A percentile compares a stretch with the other conserved stretches of the same genome.
phyloP scores from a whole-genome alignment of 1,284 basidiomycete genomes.

The Hemileia vastatrix region DNA sequence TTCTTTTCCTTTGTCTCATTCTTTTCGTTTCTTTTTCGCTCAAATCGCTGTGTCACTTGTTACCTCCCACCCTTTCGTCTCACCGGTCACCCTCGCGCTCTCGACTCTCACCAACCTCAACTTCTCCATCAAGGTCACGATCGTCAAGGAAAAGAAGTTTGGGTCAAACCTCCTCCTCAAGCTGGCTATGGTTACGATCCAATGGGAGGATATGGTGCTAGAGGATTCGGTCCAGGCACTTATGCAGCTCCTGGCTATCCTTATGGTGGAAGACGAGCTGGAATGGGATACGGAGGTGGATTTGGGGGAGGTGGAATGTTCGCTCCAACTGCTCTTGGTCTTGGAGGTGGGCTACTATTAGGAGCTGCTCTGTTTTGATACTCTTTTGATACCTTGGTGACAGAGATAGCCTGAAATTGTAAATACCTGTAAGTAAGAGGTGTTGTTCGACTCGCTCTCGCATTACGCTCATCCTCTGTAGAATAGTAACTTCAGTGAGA shows the following conservation, averaged over 20 bases:
- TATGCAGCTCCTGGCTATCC: conserved; percentile 25
- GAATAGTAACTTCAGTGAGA: too few species aligned
- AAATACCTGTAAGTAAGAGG: too few species aligned
- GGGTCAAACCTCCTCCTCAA: conserved; percentile 30
- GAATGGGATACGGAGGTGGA: background rate
- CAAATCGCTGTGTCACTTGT: too few species aligned
- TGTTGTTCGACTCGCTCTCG: too few species aligned
- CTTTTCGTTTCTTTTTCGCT: background rate
- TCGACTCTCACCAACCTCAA: background rate
- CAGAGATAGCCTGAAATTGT: too few species aligned
- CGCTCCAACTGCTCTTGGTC: conserved; percentile 14
- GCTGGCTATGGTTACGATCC: conserved; percentile 28
- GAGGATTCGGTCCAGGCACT: conserved; percentile 7
- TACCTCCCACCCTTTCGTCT: too few species aligned
- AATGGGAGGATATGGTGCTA: conserved; percentile 25
- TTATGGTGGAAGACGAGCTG: conserved; percentile 13
- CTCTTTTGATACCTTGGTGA: too few species aligned
- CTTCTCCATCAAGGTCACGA: conserved; percentile 20
- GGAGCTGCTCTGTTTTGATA: conserved; percentile 30
- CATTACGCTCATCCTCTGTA: too few species aligned
- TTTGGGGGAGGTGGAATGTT: background rate
- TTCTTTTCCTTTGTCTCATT: background rate
- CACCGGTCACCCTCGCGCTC: too few species aligned
- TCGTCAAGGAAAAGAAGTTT: conserved; percentile 29
- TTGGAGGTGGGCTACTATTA: conserved; percentile 30